phyloP scores from a whole-genome alignment of 768 basidiomycete genomes.

The Vishniacozyma victoriae region DNA sequence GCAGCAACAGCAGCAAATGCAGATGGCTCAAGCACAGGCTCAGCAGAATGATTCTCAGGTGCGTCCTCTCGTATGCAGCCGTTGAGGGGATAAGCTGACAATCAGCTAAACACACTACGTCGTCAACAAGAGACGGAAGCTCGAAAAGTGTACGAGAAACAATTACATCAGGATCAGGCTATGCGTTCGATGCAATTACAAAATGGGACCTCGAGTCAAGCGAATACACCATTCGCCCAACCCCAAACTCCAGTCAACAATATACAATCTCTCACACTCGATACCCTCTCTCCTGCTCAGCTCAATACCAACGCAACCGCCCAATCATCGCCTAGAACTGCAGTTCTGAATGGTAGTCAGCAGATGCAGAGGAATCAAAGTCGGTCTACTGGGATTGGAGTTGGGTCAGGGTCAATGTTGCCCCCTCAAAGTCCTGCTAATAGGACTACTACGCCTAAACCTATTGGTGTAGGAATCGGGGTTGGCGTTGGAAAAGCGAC shows the following conservation, averaged over 20 bases:
- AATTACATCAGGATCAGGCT: constrained; percentile 27
- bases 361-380: constrained; percentile 29
- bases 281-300: constrained; percentile 33
- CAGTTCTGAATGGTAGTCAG: constrained; percentile 2
- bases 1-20: constrained; percentile 12
- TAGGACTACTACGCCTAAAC: constrained; percentile 17
- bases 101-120: constrained; percentile 14
- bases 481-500: constrained; percentile 6
- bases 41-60: constrained; percentile 14
- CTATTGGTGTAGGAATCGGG: background rate
- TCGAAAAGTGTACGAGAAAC: constrained; percentile 21
- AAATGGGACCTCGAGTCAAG: constrained; percentile 9
- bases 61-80: constrained; percentile 1
- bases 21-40: constrained; percentile 1
- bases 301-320: background rate
- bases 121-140: constrained; percentile 23
- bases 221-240: constrained; percentile 8
- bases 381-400: constrained; percentile 23
- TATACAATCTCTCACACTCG: no score
- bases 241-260: constrained; percentile 34
- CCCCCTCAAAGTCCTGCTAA: constrained; percentile 36
- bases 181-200: constrained; percentile 15
- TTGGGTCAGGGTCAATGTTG: constrained; percentile 30
- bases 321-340: constrained; percentile 24
- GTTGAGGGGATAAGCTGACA: background rate